Conservation (phyloP, 1,284 basidiomycete genomes). For the Cystobasidium sp. region DNA sequence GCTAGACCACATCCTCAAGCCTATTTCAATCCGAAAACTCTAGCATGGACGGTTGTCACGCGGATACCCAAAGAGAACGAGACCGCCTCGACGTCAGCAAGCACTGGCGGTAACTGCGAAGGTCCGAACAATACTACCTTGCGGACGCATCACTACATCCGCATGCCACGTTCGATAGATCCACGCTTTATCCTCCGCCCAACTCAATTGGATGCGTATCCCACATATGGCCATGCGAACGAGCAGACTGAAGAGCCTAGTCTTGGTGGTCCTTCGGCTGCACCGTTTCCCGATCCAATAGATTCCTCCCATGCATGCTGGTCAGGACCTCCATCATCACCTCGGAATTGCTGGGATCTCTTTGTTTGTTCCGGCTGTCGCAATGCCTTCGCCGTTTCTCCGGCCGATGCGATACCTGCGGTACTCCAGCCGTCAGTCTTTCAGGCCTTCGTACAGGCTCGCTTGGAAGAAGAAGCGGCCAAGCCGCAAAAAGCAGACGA, state of each 20-base stretch:
- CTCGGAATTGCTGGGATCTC: constrained; percentile 17
- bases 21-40: constrained; percentile 26
- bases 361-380: constrained; percentile 33
- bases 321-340: background rate
- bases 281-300: background rate
- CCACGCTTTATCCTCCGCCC: constrained; percentile 32
- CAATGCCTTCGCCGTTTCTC: constrained; percentile 24
- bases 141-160: constrained; percentile 42
- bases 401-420: constrained; percentile 2
- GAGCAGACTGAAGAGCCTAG: background rate
- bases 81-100: background rate
- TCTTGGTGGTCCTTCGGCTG: constrained; percentile 14
- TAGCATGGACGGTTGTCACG: constrained; percentile 39
- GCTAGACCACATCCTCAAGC: constrained; percentile 43
- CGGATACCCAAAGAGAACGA: constrained; percentile 2
- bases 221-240: background rate
- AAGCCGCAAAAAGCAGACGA: background rate
- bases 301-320: constrained; percentile 5
- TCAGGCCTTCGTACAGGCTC: constrained; percentile 18
- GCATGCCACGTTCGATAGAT: constrained; percentile 26
- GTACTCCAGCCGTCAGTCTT: background rate
- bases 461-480: constrained; percentile 12
- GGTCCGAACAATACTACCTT: background rate
- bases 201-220: background rate
- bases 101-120: background rate